Evolutionary conservation across 345 rosid species (phyloP), one percentile per base, ranked within the genome.

Genomic region (Hypericum perforatum): DNA sequence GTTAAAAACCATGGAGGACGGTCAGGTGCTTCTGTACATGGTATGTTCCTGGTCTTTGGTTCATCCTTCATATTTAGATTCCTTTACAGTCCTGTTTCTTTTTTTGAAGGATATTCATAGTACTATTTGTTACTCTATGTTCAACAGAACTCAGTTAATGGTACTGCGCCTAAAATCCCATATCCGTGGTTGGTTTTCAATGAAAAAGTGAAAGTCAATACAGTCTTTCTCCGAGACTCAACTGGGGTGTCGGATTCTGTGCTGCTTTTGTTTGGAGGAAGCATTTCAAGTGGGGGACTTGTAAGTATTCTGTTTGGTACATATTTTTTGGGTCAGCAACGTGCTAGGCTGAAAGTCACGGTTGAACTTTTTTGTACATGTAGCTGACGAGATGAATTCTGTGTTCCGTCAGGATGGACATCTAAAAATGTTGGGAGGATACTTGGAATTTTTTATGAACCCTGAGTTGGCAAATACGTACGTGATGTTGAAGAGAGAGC

Each of bases 1-100:
- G 14, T 70, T 91, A 70, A 91, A 91, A 70, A 85, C 98, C 42
- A 82, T 85, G 96, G 98, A 91, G 74, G 98, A 91, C 67, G 96
- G 98, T 10, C 95, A 74, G 70, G 98, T 87, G 59, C 96, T 87
- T 50, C 76, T 87, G 15, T 61, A 87, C 73, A 75, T 81, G 39
- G 98, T 91, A 67, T 68, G 82, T 6, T 75, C 53, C 53, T 37
- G 32, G 32, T 22, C 32, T 22, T 22, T 22, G 32, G 32, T 22
- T 22, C 32, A 22, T 22, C 4, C 32, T 22, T 22, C 32, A 22
- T 22, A 22, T 22, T 22, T 22, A 22, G 32, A 22, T 22, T 22
- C 4, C 32, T 22, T 22, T 4, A 22, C 4, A 22, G 32, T 11
- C 45, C 47, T 16, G 11, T 9, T 46, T 13, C 22, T 14, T 46